Evolutionary conservation across 176 grass and related monocot genomes (phyloP), one percentile per base, ranked within the genome.

Genomic region (Luzula sylvatica): DNA sequence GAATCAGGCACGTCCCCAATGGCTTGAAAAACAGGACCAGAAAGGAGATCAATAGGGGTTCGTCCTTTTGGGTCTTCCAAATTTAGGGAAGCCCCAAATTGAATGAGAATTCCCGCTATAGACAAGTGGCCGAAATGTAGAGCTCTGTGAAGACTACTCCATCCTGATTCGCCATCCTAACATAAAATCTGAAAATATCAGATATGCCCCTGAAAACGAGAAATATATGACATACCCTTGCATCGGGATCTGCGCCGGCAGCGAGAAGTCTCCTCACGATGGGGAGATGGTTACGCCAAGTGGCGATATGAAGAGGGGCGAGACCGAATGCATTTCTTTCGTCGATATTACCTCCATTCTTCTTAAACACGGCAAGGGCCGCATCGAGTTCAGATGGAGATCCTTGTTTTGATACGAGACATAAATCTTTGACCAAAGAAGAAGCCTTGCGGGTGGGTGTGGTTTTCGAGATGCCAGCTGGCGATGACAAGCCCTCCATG

Each of bases 151-250:
- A 98, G 51, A 48, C 92, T 98, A 75, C 92, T 83, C 92, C 92
- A 98, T 38, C 92, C 92, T 11, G 92, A 98, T 56, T 98, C 92
- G 53, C 86, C 92, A 77, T 98, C 92, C 92, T 98, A 73, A 59
- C 72, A 53, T 42, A 45, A 17, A 24, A 7, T 35, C 9, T 9
- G 9, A 35, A 35, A 35, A 35, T 35, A 35, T 9, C 30, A 35
- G 30, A 2, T 35, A 35, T 9, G 1, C 30, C 9, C 30, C 9
- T 35, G 7, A 4, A 35, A 70, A 38, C 59, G 22, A 28, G 32
- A 71, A 20, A 23, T 29, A 44, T 49, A 17, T 17, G 47, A 21
- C 40, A 82, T 78, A 98, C 92, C 92, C 92, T 86, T 70, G 92
- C 78, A 80, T 98, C 81, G 49, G 92, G 92, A 76, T 98, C 81